phyloP scores from a whole-genome alignment of 768 basidiomycete genomes.

The Porphyrellus cyaneotinctus region DNA sequence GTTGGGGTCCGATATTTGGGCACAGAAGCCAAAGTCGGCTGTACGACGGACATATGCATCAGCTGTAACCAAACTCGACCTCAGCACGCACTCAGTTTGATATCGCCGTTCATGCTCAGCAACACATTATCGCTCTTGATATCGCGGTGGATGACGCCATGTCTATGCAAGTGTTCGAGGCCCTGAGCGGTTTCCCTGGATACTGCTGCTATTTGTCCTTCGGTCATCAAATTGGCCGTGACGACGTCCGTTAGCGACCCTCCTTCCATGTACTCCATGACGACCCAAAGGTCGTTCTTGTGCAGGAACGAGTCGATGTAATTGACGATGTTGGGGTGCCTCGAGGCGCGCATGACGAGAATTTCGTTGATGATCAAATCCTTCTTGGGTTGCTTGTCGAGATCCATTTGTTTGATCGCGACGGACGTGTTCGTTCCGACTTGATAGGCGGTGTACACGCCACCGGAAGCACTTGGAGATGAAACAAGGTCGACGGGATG shows the following conservation, averaged over 20 bases:
- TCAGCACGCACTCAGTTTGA: constrained; percentile 87
- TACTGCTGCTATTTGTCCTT: constrained; percentile 98
- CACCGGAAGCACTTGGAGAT: constrained; percentile 83
- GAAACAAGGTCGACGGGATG: constrained; percentile 3
- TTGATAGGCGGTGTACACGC: constrained; percentile 98
- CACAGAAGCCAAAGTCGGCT: constrained; percentile 99
- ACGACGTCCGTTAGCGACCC: constrained; percentile 93
- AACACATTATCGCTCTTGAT: constrained; percentile 99
- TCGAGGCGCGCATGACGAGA: constrained; percentile 94
- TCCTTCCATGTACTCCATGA: constrained; percentile 99
- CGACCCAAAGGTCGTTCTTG: constrained; percentile 98
- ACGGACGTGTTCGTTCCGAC: constrained; percentile 91
- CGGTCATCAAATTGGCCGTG: constrained; percentile 87
- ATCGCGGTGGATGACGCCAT: constrained; percentile 97
- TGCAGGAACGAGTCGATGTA: constrained; percentile 98
- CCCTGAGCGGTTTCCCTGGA: constrained; percentile 91
- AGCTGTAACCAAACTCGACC: background rate
- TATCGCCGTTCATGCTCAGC: constrained; percentile 88
- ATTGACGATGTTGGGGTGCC: constrained; percentile 99
- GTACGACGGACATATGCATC: constrained; percentile 5
- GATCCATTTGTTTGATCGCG: constrained; percentile 99
- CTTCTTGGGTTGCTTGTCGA: constrained; percentile 99
- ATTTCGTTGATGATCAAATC: constrained; percentile 99
- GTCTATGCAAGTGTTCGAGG: constrained; percentile 88
- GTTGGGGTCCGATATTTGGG: constrained; percentile 87